Evolutionary conservation across 495 filamentous ascomycete species (phyloP), one percentile per base, ranked within the genome.

Genomic region (Neurospora sp.): DNA sequence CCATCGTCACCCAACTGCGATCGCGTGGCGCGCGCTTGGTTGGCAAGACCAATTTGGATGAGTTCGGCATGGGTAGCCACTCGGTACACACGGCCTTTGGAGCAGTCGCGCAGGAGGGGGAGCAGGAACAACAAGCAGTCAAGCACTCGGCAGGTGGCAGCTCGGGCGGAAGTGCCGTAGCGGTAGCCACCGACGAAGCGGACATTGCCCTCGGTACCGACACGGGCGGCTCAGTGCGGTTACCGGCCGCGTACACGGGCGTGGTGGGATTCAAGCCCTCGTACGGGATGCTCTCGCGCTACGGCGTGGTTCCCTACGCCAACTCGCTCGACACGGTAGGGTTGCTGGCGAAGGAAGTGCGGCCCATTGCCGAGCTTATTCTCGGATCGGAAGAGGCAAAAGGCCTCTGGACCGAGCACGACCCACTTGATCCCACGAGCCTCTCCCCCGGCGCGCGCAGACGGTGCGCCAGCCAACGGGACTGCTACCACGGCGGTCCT

Each of bases 11-110:
- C 12, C 84, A 86, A 71, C 85, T 97, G 65, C 86, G 88, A 74
- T 77, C 84, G 69, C 85, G 89, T 27, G 93, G 93, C 45, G 90
- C 89, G 6, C 79, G 86, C 22, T 79, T 97, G 4, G 84, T 88
- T 17, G 91, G 91, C 8, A 98, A 97, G 79, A 94, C 94, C 0
- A 97, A 97, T 80, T 85, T 99, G 76, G 96, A 99, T 84, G 96
- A 98, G 79, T 99, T 98, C 82, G 96, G 96, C 27, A 99, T 99
- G 96, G 96, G 96, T 44, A 96, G 94, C 12, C 92, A 98, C 82
- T 93, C 93, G 17, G 87, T 85, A 3, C 82, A 94, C 78, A 96
- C 94, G 22, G 79, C 80, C 70, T 91, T 91, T 78, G 94, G 92
- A 4, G 76, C 88, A 27, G 92, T 96, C 27, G 44, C 76, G 4